phyloP scores from a whole-genome alignment of 768 basidiomycete genomes.

The Boletus vinaceobasis region DNA sequence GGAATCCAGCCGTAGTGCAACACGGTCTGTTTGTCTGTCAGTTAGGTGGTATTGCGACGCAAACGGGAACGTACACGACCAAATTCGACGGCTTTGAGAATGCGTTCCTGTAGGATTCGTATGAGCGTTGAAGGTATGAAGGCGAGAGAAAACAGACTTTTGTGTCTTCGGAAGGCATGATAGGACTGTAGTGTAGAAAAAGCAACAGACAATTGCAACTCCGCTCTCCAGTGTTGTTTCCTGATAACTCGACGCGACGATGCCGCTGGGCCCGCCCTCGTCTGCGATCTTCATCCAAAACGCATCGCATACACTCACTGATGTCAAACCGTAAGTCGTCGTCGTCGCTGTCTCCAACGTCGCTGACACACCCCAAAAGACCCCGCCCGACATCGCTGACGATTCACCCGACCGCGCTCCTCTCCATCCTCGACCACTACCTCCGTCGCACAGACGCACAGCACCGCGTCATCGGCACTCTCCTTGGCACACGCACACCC shows the following conservation, averaged over 20 bases:
- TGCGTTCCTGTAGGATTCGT: slow-evolving; percentile 53
- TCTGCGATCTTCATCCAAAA: slow-evolving; percentile 45
- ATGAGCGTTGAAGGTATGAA: not conserved
- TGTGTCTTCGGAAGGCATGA: slow-evolving; percentile 89
- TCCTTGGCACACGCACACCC: slow-evolving; percentile 73
- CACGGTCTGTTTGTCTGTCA: slow-evolving; percentile 56
- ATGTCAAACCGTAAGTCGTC: slow-evolving; percentile 34
- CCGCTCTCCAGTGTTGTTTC: slow-evolving; percentile 19
- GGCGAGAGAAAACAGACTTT: slow-evolving; percentile 48
- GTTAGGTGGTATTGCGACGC: not conserved
- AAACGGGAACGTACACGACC: slow-evolving; percentile 62
- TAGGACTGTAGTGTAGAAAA: not conserved
- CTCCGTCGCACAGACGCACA: slow-evolving; percentile 79
- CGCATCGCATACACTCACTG: slow-evolving; percentile 25
- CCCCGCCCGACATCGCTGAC: slow-evolving; percentile 71
- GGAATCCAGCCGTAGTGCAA: slow-evolving; percentile 97
- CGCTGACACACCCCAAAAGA: slow-evolving; percentile 34
- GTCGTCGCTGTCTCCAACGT: not conserved
- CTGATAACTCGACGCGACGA: slow-evolving; percentile 29
- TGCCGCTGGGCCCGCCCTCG: slow-evolving; percentile 46
- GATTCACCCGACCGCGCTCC: slow-evolving; percentile 88
- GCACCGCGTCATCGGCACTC: slow-evolving; percentile 91
- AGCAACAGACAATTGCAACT: slow-evolving; percentile 28
- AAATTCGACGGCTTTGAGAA: slow-evolving; percentile 75
- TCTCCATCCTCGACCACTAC: slow-evolving; percentile 96